A percentile compares a stretch with the other conserved stretches of the same genome.
Conservation (phyloP, 2,329 filamentous ascomycete genomes). For the Sporothrix dimorphospora region DNA sequence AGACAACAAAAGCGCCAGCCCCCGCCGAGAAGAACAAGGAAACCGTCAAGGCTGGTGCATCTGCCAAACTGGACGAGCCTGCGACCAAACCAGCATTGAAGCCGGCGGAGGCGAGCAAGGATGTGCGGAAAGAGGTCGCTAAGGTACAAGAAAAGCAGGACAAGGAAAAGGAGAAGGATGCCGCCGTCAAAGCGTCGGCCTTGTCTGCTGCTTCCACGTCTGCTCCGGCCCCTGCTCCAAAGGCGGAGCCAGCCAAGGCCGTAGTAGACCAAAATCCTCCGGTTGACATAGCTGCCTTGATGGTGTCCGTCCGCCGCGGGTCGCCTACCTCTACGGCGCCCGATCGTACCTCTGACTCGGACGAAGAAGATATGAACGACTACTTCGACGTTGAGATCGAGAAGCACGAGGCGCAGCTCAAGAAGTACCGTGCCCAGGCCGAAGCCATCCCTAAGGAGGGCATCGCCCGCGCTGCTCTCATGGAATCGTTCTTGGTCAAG, state of each 20-base stretch:
- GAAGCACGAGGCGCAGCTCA: constrained; percentile 55
- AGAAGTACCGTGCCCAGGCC: constrained; percentile 48
- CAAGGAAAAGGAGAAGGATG: neutral
- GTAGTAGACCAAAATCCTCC: neutral
- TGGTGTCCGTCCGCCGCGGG: constrained; percentile 30
- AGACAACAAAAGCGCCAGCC: neutral
- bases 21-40: neutral
- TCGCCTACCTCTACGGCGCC: neutral
- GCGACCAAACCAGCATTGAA: neutral
- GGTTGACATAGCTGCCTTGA: constrained; percentile 12
- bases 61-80: neutral
- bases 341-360: constrained; percentile 51
- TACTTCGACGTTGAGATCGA: constrained; percentile 58
- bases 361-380: constrained; percentile 62
- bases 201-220: neutral
- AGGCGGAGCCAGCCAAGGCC: neutral
- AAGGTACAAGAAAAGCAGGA: neutral
- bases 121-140: constrained; percentile 2
- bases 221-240: neutral
- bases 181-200: neutral
- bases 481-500: constrained; percentile 53
- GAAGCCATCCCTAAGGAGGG: constrained; percentile 47
- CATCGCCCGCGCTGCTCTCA: constrained; percentile 50
- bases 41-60: neutral
- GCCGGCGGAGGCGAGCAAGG: neutral